Conservation (phyloP, 169 alveolate species). For the Cardiosporidium cionae region DNA sequence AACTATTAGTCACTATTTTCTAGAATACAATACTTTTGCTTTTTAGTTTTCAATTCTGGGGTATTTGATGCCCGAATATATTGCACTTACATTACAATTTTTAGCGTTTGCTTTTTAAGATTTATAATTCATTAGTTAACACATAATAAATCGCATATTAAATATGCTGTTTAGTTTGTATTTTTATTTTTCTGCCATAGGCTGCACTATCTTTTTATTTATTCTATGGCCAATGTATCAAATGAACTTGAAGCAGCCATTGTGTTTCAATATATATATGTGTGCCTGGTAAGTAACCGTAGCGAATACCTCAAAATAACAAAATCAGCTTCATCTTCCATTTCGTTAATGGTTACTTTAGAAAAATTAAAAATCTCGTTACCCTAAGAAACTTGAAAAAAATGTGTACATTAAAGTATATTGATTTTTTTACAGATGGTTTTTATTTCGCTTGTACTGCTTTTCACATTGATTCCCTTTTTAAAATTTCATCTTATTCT, state of each 20-base stretch:
- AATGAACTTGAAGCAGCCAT: slow-evolving; percentile 28
- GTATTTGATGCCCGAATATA: no score
- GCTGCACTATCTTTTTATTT: slow-evolving; percentile 12
- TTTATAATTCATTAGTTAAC: no score
- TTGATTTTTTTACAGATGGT: slow-evolving; percentile 17
- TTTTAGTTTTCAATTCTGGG: not conserved
- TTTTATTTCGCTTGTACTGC: slow-evolving; percentile 43
- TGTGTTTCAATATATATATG: slow-evolving; percentile 10
- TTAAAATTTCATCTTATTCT: slow-evolving; percentile 63
- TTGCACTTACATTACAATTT: no score
- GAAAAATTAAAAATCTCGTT: no score
- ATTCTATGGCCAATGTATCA: slow-evolving; percentile 21
- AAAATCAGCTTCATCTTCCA: no score
- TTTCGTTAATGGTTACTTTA: no score
- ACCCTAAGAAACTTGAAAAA: no score
- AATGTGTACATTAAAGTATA: no score
- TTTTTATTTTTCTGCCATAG: slow-evolving; percentile 6
- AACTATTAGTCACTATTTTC: not conserved
- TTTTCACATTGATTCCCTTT: slow-evolving; percentile 68
- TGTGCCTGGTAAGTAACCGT: slow-evolving; percentile 21
- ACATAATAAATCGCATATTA: no score
- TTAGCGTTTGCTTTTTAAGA: no score
- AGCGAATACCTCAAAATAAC: slow-evolving; percentile 22
- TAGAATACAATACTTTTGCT: not conserved
- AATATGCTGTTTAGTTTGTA: not conserved